These are phyloP conservation scores for Ambrosiella cleistominuta DNA, from an alignment of 2,329 filamentous ascomycete species.

Conservation along the genomic window DNA sequence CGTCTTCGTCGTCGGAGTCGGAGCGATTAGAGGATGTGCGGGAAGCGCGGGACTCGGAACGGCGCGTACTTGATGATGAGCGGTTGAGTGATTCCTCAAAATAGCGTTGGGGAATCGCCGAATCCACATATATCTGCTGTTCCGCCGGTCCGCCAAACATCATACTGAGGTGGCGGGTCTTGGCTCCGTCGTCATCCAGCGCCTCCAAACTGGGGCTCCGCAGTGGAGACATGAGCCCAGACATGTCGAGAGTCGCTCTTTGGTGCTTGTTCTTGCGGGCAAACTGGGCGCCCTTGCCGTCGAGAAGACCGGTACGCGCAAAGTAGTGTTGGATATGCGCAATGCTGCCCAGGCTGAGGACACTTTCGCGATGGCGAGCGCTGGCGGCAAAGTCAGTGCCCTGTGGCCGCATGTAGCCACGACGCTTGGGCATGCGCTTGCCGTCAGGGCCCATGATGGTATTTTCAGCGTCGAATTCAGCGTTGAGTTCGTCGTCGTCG, in stretches of 20 bases:
- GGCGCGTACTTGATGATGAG: not conserved
- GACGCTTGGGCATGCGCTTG: constrained; percentile 23
- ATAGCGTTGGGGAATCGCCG: constrained; percentile 26
- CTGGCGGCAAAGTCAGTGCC: constrained; percentile 81
- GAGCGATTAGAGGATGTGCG: not conserved
- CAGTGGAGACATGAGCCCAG: constrained; percentile 26
- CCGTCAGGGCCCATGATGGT: constrained; percentile 1
- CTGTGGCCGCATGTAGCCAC: constrained; percentile 77
- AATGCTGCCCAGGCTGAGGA: constrained; percentile 91
- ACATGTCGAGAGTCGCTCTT: constrained; percentile 39
- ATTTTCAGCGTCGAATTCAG: not conserved
- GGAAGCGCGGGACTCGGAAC: not conserved
- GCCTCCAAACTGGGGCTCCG: constrained; percentile 19
- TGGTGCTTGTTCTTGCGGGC: constrained; percentile 52
- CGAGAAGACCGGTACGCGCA: constrained; percentile 77
- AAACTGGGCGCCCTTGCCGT: constrained; percentile 79
- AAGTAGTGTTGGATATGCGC: constrained; percentile 98
- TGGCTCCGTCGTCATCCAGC: constrained; percentile 30
- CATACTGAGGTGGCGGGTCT: constrained; percentile 18
- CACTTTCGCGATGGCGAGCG: constrained; percentile 77
- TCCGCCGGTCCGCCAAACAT: constrained; percentile 10
- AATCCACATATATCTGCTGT: constrained; percentile 24
- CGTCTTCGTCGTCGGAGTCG: constrained; percentile 17
- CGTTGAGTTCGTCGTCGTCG: constrained; percentile 27
- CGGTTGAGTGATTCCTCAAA: not conserved